A percentile compares a stretch with the other conserved stretches of the same genome.
phyloP scores from a whole-genome alignment of 1,284 basidiomycete genomes.

The Porogramme epimiltina region DNA sequence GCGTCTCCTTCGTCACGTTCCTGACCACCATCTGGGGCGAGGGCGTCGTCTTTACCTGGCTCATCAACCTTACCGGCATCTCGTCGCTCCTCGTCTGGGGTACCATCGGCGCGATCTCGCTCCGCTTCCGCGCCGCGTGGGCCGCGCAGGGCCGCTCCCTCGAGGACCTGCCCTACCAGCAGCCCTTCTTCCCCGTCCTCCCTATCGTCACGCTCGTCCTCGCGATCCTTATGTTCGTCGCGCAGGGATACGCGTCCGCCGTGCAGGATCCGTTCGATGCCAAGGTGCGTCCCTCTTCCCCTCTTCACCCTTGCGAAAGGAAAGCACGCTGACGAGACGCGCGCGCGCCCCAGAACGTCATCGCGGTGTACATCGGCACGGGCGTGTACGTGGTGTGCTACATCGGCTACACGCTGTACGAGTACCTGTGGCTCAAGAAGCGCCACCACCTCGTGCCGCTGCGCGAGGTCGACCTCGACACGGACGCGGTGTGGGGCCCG shows the following conservation, averaged over 20 bases:
- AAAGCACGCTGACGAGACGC: not conserved
- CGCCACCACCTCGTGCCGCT: constrained; percentile 36
- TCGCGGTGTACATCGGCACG: constrained; percentile 45
- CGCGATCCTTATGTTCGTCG: constrained; percentile 49
- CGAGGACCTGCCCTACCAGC: constrained; percentile 46
- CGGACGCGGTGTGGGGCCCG: constrained; percentile 48
- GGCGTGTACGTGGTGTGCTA: constrained; percentile 38
- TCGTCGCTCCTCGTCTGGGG: constrained; percentile 71
- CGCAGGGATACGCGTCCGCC: constrained; percentile 49
- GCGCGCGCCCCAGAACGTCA: constrained; percentile 36
- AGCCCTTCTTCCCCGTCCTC: constrained; percentile 51
- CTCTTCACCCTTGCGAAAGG: not conserved
- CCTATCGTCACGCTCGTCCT: constrained; percentile 46
- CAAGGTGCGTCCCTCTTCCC: constrained; percentile 26
- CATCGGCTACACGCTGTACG: constrained; percentile 37
- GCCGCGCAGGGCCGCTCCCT: constrained; percentile 40
- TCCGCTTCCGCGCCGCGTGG: constrained; percentile 53
- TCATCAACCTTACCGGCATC: constrained; percentile 69
- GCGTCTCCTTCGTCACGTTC: constrained; percentile 50
- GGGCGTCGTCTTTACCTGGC: constrained; percentile 56
- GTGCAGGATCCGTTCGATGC: constrained; percentile 35
- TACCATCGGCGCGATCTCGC: constrained; percentile 53
- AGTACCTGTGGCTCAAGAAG: constrained; percentile 26
- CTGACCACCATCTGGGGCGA: constrained; percentile 57
- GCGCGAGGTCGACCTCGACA: constrained; percentile 44